Percentiles rank a stretch among this genome's conserved stretches.
phyloP scores from a whole-genome alignment of 176 grass and related monocot species.

The Raddia distichophylla region DNA sequence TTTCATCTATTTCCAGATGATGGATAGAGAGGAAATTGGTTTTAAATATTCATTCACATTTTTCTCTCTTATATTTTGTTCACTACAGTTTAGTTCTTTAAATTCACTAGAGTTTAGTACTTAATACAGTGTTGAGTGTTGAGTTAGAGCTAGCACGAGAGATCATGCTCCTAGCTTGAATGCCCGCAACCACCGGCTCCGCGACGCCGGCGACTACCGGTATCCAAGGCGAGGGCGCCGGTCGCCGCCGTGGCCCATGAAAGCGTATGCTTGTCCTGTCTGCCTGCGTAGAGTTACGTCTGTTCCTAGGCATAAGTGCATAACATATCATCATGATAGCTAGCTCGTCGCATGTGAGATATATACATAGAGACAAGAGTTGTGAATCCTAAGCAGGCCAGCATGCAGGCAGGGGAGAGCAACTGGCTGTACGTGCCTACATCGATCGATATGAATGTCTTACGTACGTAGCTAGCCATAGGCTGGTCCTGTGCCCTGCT shows the following conservation, averaged over 20 bases:
- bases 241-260: background rate
- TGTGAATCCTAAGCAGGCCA: background rate
- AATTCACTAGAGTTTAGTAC: no score
- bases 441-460: background rate
- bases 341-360: background rate
- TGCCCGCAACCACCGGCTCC: slow-evolving; percentile 8
- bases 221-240: background rate
- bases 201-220: background rate
- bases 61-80: no score
- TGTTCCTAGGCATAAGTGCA: background rate
- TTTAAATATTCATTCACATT: no score
- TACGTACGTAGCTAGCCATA: background rate
- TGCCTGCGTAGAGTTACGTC: no score
- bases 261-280: background rate
- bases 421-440: background rate
- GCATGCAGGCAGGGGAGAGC: background rate
- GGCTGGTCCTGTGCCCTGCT: background rate
- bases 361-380: background rate
- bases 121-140: no score
- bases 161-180: background rate
- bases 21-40: no score
- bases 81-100: no score
- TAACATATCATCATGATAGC: no score
- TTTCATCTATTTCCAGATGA: no score
- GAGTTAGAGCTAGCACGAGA: no score